Evolutionary conservation across 1,284 basidiomycete species (phyloP).

Genomic region (Pseudozyma flocculosa): DNA sequence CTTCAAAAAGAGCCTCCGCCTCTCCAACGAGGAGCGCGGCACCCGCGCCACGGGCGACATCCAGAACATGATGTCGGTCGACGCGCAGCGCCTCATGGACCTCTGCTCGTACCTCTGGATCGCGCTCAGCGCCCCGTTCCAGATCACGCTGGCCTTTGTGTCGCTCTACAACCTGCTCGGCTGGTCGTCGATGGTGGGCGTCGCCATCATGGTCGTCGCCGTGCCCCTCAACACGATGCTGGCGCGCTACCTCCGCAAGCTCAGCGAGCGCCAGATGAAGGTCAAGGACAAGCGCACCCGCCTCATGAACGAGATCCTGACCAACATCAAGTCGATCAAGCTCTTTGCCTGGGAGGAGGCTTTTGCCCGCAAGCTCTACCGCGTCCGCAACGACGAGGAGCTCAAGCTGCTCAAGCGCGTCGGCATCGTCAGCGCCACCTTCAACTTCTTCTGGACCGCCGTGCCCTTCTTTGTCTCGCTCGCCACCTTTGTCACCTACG

Average conservation of each 20-base stretch:
- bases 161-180: slow-evolving; percentile 63
- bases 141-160: slow-evolving; percentile 61
- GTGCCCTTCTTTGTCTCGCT: slow-evolving; percentile 69
- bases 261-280: slow-evolving; percentile 60
- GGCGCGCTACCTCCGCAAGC: slow-evolving; percentile 60
- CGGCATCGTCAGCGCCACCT: slow-evolving; percentile 59
- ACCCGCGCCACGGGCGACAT: slow-evolving; percentile 59
- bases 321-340: slow-evolving; percentile 65
- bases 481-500: slow-evolving; percentile 69
- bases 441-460: slow-evolving; percentile 61
- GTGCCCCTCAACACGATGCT: slow-evolving; percentile 55
- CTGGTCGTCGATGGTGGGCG: slow-evolving; percentile 61
- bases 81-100: slow-evolving; percentile 60
- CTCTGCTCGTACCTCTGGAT: slow-evolving; percentile 57
- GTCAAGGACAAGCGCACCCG: slow-evolving; percentile 64
- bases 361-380: slow-evolving; percentile 61
- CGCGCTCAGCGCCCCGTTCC: slow-evolving; percentile 61
- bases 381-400: slow-evolving; percentile 63
- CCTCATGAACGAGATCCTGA: slow-evolving; percentile 63
- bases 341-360: slow-evolving; percentile 64
- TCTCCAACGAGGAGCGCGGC: slow-evolving; percentile 59
- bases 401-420: slow-evolving; percentile 60
- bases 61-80: slow-evolving; percentile 63
- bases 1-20: slow-evolving; percentile 63
- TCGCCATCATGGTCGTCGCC: slow-evolving; percentile 51